Percentiles rank a stretch among this genome's conserved stretches.
phyloP scores from a whole-genome alignment of 768 basidiomycete species.

The Auriscalpium orientale region DNA sequence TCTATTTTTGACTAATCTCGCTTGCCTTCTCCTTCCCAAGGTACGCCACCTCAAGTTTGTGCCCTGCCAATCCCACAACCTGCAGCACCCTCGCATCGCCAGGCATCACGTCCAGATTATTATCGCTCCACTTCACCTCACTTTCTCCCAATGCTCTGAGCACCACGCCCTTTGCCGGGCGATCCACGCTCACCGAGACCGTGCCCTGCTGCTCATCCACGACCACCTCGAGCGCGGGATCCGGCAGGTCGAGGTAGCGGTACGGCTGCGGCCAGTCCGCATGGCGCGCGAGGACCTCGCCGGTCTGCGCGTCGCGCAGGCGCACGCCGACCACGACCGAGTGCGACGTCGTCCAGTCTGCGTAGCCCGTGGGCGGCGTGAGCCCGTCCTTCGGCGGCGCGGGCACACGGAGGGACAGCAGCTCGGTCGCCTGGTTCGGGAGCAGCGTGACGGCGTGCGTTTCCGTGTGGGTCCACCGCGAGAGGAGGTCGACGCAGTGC shows the following conservation, averaged over 20 bases:
- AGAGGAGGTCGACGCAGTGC: conserved; percentile 26
- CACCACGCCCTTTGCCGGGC: neutral
- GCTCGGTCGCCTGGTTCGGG: conserved; percentile 36
- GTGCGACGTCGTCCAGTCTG: conserved; percentile 16
- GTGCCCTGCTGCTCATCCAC: neutral
- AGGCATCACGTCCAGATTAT: neutral
- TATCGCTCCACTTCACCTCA: neutral
- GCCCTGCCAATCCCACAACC: neutral
- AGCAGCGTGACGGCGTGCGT: conserved; percentile 19
- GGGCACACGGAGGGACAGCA: conserved; percentile 23
- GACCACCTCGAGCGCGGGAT: conserved; percentile 17
- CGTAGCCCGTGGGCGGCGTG: neutral
- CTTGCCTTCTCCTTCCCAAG: neutral
- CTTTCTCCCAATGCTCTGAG: neutral
- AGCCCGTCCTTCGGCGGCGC: conserved; percentile 8
- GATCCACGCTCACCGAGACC: neutral
- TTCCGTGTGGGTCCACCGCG: conserved; percentile 20
- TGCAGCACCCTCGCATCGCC: neutral
- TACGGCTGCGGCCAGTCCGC: conserved; percentile 25
- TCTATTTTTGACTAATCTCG: too few relatives aligned
- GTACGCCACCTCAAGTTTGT: neutral
- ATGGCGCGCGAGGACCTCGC: conserved; percentile 22
- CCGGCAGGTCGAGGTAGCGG: conserved; percentile 23
- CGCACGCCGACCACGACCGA: conserved; percentile 11
- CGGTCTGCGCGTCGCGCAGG: conserved; percentile 17